Conservation (phyloP, 305 asterid genomes). For the Solanum hybrid region DNA sequence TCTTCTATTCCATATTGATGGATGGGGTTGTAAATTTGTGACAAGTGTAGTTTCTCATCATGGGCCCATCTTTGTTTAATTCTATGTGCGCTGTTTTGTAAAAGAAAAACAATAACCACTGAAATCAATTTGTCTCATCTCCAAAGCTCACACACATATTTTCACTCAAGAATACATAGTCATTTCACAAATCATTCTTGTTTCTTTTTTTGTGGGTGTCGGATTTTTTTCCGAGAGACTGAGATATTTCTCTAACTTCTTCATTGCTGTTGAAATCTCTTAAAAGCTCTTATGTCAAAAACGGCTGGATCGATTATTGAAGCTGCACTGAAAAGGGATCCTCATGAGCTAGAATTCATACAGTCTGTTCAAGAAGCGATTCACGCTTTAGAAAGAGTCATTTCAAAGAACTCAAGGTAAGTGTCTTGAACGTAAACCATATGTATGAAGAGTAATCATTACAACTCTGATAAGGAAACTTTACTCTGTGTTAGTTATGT, state of each 20-base stretch:
- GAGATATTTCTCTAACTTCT: conserved; percentile 11
- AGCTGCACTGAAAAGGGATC: conserved; percentile 94
- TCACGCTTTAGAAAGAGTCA: conserved; percentile 95
- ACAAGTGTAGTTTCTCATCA: not conserved
- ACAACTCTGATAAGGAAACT: not conserved
- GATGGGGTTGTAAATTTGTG: not conserved
- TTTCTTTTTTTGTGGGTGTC: not conserved
- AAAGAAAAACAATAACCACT: not conserved
- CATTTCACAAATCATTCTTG: not conserved
- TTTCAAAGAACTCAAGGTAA: conserved; percentile 86
- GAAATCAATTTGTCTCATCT: not conserved
- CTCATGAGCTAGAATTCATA: conserved; percentile 83
- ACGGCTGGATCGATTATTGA: conserved; percentile 98
- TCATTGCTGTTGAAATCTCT: conserved; percentile 28
- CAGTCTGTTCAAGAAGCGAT: conserved; percentile 94
- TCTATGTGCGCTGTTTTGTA: not conserved
- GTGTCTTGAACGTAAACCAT: conserved; percentile 10
- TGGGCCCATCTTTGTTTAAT: not conserved
- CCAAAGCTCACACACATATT: not conserved
- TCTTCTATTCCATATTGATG: not conserved
- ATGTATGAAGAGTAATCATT: conserved; percentile 1
- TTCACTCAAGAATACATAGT: not conserved
- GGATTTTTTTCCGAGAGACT: not conserved
- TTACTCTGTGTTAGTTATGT: conserved; percentile 53
- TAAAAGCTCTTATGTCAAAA: conserved; percentile 89